Evolutionary conservation across 495 filamentous ascomycete species (phyloP).

Genomic region (Neurospora sp.): DNA sequence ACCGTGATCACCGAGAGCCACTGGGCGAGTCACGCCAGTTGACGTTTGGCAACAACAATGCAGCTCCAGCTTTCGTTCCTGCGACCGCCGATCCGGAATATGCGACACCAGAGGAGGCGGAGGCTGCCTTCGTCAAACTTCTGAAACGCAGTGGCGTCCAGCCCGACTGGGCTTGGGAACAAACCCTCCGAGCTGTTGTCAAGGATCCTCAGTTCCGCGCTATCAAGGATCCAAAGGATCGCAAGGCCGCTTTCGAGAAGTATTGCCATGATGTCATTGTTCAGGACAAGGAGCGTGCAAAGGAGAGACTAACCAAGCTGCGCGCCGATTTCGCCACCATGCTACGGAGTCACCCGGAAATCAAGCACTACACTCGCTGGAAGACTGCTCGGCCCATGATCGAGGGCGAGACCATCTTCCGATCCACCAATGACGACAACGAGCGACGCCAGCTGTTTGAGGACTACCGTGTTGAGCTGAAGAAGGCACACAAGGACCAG

Average conservation of each 20-base stretch:
- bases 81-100: constrained; percentile 74
- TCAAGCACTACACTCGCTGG: constrained; percentile 96
- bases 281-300: constrained; percentile 90
- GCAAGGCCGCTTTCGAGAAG: constrained; percentile 90
- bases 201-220: constrained; percentile 91
- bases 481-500: constrained; percentile 62
- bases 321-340: constrained; percentile 91
- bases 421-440: constrained; percentile 75
- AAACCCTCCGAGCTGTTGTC: constrained; percentile 78
- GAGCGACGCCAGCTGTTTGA: constrained; percentile 91
- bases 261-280: constrained; percentile 82
- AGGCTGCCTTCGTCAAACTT: constrained; percentile 87
- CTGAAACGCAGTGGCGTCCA: constrained; percentile 76
- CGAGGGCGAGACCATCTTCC: constrained; percentile 90
- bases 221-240: constrained; percentile 85
- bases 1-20: constrained; percentile 41
- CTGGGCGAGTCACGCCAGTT: constrained; percentile 55
- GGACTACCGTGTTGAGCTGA: constrained; percentile 81
- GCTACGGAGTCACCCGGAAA: constrained; percentile 93
- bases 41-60: constrained; percentile 56
- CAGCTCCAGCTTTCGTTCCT: constrained; percentile 51
- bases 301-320: constrained; percentile 88
- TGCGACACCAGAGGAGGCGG: constrained; percentile 77
- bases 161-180: constrained; percentile 87
- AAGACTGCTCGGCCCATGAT: constrained; percentile 92